A percentile compares a stretch with the other conserved stretches of the same genome.
phyloP scores from a whole-genome alignment of 2,329 filamentous ascomycete genomes.

The Arthroderma sp. region DNA sequence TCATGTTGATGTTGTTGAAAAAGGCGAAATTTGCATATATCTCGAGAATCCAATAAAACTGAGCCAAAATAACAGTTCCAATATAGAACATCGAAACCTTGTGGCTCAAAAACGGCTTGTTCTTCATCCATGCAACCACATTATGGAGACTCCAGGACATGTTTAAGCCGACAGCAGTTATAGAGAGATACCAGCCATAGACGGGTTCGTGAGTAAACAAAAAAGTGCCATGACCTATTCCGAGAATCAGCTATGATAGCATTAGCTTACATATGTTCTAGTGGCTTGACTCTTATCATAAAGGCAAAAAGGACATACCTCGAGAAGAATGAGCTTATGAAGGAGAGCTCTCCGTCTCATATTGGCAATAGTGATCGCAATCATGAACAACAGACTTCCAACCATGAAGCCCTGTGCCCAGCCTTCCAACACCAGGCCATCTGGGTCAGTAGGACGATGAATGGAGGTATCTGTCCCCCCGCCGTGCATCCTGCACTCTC shows the following conservation, averaged over 20 bases:
- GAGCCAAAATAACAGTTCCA: constrained; percentile 44
- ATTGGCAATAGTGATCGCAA: constrained; percentile 38
- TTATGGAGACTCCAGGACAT: constrained; percentile 55
- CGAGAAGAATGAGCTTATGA: constrained; percentile 41
- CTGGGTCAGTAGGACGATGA: constrained; percentile 16
- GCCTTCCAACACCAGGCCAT: constrained; percentile 34
- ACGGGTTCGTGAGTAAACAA: constrained; percentile 45
- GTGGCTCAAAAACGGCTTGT: constrained; percentile 45
- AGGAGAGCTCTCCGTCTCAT: constrained; percentile 39
- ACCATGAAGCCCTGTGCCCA: constrained; percentile 42
- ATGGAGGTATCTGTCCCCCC: background rate
- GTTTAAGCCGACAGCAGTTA: constrained; percentile 49
- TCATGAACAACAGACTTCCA: constrained; percentile 39
- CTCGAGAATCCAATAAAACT: constrained; percentile 54
- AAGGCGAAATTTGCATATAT: constrained; percentile 55
- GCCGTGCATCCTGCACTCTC: background rate
- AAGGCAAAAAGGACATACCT: constrained; percentile 25
- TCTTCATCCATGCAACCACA: constrained; percentile 56
- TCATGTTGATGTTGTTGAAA: constrained; percentile 44
- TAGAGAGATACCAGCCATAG: constrained; percentile 53
- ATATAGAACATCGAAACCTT: constrained; percentile 46
- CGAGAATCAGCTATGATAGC: constrained; percentile 39
- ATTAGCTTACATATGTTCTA: background rate
- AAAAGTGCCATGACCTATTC: constrained; percentile 47
- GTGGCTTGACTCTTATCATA: background rate